phyloP scores from a whole-genome alignment of 2,329 filamentous ascomycete species.

The Lasiodiplodia gonubiensis region DNA sequence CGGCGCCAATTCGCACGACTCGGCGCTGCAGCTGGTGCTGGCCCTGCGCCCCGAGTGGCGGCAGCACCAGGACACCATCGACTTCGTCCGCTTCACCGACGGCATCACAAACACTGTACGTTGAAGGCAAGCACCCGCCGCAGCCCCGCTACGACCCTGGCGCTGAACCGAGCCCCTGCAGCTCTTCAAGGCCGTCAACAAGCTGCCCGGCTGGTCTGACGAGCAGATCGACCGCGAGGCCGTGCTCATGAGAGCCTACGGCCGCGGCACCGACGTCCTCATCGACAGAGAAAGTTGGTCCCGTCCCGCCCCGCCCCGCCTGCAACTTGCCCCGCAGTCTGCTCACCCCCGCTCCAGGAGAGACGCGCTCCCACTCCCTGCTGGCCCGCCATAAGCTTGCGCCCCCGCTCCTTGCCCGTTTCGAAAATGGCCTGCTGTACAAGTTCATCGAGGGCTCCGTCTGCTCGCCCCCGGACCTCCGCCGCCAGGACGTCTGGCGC shows the following conservation, averaged over 20 bases:
- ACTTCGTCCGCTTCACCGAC: conserved; percentile 92
- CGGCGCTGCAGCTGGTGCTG: conserved; percentile 79
- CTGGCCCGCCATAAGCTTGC: conserved; percentile 84
- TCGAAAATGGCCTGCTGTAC: conserved; percentile 96
- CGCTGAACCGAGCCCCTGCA: conserved; percentile 41
- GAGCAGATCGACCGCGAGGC: conserved; percentile 83
- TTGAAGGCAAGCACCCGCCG: conserved; percentile 34
- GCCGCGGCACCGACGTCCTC: conserved; percentile 89
- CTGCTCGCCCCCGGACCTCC: conserved; percentile 80
- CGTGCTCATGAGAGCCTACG: conserved; percentile 89
- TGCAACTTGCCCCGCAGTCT: not conserved
- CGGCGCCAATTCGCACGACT: conserved; percentile 74
- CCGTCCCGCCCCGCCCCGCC: conserved; percentile 15
- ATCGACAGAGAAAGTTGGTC: conserved; percentile 89
- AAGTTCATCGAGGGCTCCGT: conserved; percentile 83
- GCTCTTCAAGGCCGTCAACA: conserved; percentile 77
- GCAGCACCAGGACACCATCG: conserved; percentile 72
- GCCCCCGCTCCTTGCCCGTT: conserved; percentile 85
- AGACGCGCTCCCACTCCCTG: conserved; percentile 76
- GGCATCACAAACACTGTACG: conserved; percentile 93
- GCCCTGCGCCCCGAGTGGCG: conserved; percentile 85
- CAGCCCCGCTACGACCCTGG: conserved; percentile 5
- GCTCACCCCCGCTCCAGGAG: conserved; percentile 47
- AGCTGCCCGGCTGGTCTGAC: conserved; percentile 70
- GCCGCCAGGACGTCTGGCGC: conserved; percentile 74